Evolutionary conservation across 495 filamentous ascomycete species (phyloP), one percentile per base, ranked within the genome.

Genomic region (Aspergillus panamensis): DNA sequence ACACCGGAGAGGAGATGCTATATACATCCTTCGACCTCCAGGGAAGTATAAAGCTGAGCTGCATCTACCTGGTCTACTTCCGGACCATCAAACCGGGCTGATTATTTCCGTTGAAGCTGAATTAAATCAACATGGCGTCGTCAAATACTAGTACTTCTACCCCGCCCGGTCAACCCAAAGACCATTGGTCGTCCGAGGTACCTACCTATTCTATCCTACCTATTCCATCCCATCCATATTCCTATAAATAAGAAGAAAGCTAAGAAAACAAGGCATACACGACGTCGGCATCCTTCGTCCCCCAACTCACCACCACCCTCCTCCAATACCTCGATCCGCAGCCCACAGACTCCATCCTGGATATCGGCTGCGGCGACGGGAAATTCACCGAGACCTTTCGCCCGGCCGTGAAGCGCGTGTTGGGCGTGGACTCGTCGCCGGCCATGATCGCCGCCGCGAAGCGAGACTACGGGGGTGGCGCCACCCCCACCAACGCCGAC

Each of bases 311-410:
- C 9, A 77, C 75, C 6, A 86, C 81, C 57, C 77, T 91, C n/a
- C 51, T 89, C 29, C 65, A 76, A 53, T 86, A 83, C 77, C 82
- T 92, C 4, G 78, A 84, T 53, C 81, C 82, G 6, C 76, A 82
- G 59, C 75, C 66, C 10, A 65, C 43, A 63, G 87, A 91, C 64
- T 69, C 67, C 35, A 80, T 91, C 61, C 77, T 92, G 14, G 89
- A 92, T 66, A 68, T 91, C 30, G 89, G 89, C 17, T 91, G 89
- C 63, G 89, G 89, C 32, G 88, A 91, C 65, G 89, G 87, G 39
- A 70, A 83, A 20, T 76, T 91, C 51, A 85, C 87, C 19, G 64
- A 81, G 6, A 62, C 82, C 16, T 75, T 91, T 44, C 76, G 78
- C 20, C 64, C 73, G 8, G 66, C 71, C 42, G 74, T 66, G 12